A percentile compares a stretch with the other conserved stretches of the same genome.
phyloP scores from a whole-genome alignment of 1,284 basidiomycete genomes.

The Mycena sp. region DNA sequence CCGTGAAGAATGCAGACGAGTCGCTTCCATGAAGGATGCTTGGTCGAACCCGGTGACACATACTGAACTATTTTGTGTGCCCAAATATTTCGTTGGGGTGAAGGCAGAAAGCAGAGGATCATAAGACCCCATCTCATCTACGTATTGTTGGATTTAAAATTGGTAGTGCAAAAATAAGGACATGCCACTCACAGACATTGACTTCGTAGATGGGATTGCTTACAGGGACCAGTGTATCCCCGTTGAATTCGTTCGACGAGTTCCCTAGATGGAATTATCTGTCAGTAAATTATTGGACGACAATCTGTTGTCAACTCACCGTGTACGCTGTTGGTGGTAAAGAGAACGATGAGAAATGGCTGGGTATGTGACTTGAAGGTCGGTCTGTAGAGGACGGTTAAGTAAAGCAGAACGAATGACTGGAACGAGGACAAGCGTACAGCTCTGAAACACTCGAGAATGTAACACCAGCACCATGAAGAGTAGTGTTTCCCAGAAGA shows the following conservation, averaged over 20 bases:
- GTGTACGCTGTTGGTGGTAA: neutral
- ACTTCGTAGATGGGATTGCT: neutral
- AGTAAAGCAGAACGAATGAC: neutral
- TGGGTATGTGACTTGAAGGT: conserved; percentile 1
- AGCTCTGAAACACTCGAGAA: neutral
- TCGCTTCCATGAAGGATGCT: neutral
- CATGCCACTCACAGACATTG: neutral
- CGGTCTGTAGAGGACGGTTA: neutral
- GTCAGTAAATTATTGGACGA: conserved; percentile 1
- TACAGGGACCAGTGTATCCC: neutral
- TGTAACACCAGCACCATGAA: neutral
- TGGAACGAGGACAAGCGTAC: neutral
- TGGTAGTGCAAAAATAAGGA: neutral
- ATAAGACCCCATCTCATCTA: conserved; percentile 2
- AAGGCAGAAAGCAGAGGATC: neutral
- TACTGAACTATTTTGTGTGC: neutral
- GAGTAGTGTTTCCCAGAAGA: neutral
- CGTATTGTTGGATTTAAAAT: neutral
- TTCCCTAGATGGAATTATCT: neutral
- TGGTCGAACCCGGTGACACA: conserved; percentile 3
- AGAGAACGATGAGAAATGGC: neutral
- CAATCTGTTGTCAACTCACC: neutral
- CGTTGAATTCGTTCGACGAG: neutral
- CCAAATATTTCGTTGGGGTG: conserved; percentile 5
- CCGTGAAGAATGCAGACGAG: neutral